phyloP scores from a whole-genome alignment of 2,329 filamentous ascomycete genomes.

The Tolypocladium ovalisporum region DNA sequence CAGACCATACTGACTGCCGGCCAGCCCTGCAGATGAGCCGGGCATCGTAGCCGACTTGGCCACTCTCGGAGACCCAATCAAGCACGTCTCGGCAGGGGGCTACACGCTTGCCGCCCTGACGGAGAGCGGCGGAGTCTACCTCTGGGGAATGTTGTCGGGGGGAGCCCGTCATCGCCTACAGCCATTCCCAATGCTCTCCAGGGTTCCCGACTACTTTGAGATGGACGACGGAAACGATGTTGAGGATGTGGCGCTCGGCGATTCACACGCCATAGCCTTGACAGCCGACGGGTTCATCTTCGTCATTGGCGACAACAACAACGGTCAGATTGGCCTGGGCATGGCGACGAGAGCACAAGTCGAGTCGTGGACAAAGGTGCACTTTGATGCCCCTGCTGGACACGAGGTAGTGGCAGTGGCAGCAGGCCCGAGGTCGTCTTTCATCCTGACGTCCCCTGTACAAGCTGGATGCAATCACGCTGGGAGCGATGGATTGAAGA shows the following conservation, averaged over 20 bases:
- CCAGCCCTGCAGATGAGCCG: constrained; percentile 34
- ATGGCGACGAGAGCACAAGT: constrained; percentile 4
- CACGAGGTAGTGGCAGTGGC: constrained; percentile 28
- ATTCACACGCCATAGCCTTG: constrained; percentile 46
- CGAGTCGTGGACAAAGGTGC: constrained; percentile 25
- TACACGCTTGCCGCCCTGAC: constrained; percentile 49
- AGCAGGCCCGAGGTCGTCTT: constrained; percentile 38
- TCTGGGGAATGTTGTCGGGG: constrained; percentile 38
- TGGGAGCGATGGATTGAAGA: not conserved
- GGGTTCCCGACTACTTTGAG: constrained; percentile 31
- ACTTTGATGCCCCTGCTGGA: constrained; percentile 14
- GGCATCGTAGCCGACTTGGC: constrained; percentile 35
- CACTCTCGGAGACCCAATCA: constrained; percentile 39
- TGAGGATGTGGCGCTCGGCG: constrained; percentile 45
- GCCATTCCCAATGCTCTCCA: constrained; percentile 18
- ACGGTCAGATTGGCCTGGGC: constrained; percentile 47
- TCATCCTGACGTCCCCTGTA: constrained; percentile 28
- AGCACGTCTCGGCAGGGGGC: constrained; percentile 43
- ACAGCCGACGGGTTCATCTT: constrained; percentile 38
- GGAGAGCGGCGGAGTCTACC: constrained; percentile 44
- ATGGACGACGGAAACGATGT: constrained; percentile 40
- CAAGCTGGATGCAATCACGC: constrained; percentile 2
- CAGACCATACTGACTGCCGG: constrained; percentile 2
- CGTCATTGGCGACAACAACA: constrained; percentile 43
- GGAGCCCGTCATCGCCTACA: constrained; percentile 17